Conservation (phyloP, 192 early-diverging fungal species). For the Spizellomyces sp. region DNA sequence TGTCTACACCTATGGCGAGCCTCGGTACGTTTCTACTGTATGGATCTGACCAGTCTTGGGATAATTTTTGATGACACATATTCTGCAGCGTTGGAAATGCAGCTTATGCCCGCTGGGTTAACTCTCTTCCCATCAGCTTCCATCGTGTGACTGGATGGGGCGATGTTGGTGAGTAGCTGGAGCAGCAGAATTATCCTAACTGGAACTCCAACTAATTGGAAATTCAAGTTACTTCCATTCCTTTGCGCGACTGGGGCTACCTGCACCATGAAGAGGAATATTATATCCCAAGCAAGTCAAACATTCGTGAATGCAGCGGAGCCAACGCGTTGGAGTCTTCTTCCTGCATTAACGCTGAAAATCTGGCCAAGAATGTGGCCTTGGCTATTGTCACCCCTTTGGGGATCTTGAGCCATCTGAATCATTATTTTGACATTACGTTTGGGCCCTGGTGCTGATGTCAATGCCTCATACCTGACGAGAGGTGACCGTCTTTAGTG, state of each 20-base stretch:
- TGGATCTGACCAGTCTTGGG: too few relatives aligned
- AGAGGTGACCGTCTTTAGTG: too few relatives aligned
- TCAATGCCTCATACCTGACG: too few relatives aligned
- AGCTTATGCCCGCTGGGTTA: conserved; percentile 15
- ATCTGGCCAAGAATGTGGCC: neutral
- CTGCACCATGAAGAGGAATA: conserved; percentile 9
- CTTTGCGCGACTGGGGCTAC: conserved; percentile 25
- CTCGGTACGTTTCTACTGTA: neutral
- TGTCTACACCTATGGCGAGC: conserved; percentile 12
- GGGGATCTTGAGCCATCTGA: conserved; percentile 15
- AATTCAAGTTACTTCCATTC: conserved; percentile 12
- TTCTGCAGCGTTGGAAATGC: conserved; percentile 8
- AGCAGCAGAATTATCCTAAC: too few relatives aligned
- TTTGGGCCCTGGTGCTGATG: conserved; percentile 30
- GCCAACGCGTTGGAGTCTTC: conserved; percentile 10
- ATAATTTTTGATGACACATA: too few relatives aligned
- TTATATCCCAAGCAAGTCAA: conserved; percentile 3
- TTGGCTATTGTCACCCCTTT: conserved; percentile 11
- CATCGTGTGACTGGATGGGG: conserved; percentile 6
- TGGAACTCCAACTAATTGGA: too few relatives aligned
- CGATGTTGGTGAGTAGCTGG: neutral
- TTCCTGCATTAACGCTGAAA: conserved; percentile 20
- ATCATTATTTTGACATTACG: neutral
- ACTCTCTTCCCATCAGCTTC: conserved; percentile 14
- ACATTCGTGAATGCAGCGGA: conserved; percentile 1